Evolutionary conservation across 2,329 filamentous ascomycete species (phyloP), one percentile per base, ranked within the genome.

Genomic region (Aspergillus tanneri): DNA sequence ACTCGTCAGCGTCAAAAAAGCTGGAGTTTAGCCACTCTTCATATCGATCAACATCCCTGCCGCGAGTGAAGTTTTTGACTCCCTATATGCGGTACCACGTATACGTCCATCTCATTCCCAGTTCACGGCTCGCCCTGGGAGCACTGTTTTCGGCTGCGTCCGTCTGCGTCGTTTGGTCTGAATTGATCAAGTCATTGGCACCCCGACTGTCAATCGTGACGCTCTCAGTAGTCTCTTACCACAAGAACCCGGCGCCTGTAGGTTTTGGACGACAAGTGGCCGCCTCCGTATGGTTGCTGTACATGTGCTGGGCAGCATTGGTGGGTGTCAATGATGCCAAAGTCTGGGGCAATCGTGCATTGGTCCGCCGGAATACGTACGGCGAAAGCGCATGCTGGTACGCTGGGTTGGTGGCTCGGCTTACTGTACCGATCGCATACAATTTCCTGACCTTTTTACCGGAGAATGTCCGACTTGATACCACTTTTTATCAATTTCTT

Each of bases 351-450:
- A 93, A 95, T 40, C 84, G 93, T 25, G 92, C 93, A 0, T 77
- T 99, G 5, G 92, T 97, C 38, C 84, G 83, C 50, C 85, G 93
- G 48, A 93, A 95, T 64, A 99, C 93, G 0, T 92, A 95, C 49
- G 85, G 89, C 52, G 93, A 97, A 67, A 90, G 86, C 41, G 93
- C 93, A 0, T 95, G 92, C 58, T 99, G 95, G 90, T 99, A 97
- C 65, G 87, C 90, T 1, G 85, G 90, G 49, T 90, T 96, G 67
- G 88, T 96, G 9, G 92, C 93, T 43, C 89, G 91, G 62, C 82
- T 99, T 35, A 96, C 88, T 1, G 89, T 99, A 0, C 93, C 93
- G 1, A 78, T 99, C 7, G 85, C 88, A 3, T 99, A 96, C 80
- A 99, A 99, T 72, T 99, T 97, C 65, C 80, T 96, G 67, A 96